Evolutionary conservation across 1,284 basidiomycete genomes (phyloP), one percentile per base, ranked within the genome.

Genomic region (Papiliotrema flavescens): DNA sequence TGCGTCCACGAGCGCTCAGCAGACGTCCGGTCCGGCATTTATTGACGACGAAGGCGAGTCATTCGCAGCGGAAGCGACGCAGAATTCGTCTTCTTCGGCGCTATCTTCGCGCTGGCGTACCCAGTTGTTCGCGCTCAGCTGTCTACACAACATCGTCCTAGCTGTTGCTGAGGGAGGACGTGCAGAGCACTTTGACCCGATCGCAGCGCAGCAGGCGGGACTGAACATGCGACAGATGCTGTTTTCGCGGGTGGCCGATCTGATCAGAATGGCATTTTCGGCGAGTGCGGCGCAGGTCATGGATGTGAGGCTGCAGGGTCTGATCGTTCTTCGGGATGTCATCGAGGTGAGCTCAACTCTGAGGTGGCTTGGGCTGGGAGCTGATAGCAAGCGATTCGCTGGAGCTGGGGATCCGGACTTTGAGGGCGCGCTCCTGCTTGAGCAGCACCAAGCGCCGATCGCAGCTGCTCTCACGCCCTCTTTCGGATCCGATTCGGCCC

Each of bases 401-500:
- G 77, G 81, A 23, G 85, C 90, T 2, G 89, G 89, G 1, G 96
- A 98, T 76, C 89, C 93, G 1, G 93, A 94, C 57, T 98, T 93
- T 67, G 87, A 90, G 43, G 90, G 91, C 59, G 85, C 90, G 0
- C 79, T 94, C 3, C 79, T 99, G 1, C 81, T 99, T n/a, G 95
- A 98, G 71, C 96, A 99, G 73, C 90, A 97, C 74, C 95, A 98
- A 77, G 96, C 96, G 0, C 95, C 96, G 0, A 96, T 98, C 56
- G 95, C 95, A 1, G 92, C 96, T 2, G 96, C 96, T 0, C 81
- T 98, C n/a, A 98, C 94, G 0, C 95, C 96, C 0, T 94, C 95
- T 0, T 98, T 98, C 69, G 89, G 90, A 3, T 81, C 88, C 0
- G 96, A 98, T 70, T 91, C 93, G 0, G 92, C 93, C 0, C 94